Conservation (phyloP, 2,329 filamentous ascomycete genomes). For the Endoconidiophora polonica region DNA sequence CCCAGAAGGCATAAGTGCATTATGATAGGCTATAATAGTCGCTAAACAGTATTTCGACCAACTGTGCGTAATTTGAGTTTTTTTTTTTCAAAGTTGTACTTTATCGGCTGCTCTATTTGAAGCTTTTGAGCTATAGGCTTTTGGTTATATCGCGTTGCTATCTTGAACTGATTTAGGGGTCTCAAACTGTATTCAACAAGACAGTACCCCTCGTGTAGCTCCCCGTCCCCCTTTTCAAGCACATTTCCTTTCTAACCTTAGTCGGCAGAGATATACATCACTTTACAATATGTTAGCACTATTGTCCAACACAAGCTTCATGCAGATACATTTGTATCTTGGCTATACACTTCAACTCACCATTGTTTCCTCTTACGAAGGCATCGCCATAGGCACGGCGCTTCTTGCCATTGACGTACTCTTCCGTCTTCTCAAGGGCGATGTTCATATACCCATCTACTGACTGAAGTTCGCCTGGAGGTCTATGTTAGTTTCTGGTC, state of each 20-base stretch:
- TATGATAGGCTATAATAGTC: not conserved
- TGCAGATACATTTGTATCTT: too few relatives aligned
- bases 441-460: conserved; percentile 99
- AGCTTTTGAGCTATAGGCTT: not conserved
- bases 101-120: not conserved
- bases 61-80: too few relatives aligned
- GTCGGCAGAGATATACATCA: conserved; percentile 56
- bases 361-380: conserved; percentile 92
- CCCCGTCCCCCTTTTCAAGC: not conserved
- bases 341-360: conserved; percentile 28
- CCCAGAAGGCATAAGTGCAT: conserved; percentile 25
- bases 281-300: conserved; percentile 21
- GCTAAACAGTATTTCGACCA: too few relatives aligned
- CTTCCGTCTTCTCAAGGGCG: conserved; percentile 85
- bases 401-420: conserved; percentile 74
- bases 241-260: conserved; percentile 20
- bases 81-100: not conserved
- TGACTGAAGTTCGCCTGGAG: conserved; percentile 74
- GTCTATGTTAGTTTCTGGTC: not conserved
- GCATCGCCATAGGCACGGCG: conserved; percentile 80
- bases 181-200: not conserved
- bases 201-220: not conserved
- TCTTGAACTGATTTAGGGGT: not conserved
- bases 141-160: conserved; percentile 4
- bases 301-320: not conserved